These are phyloP conservation scores for Hebeloma cylindrosporum DNA, from an alignment of 768 basidiomycete species.

Conservation along the genomic window DNA sequence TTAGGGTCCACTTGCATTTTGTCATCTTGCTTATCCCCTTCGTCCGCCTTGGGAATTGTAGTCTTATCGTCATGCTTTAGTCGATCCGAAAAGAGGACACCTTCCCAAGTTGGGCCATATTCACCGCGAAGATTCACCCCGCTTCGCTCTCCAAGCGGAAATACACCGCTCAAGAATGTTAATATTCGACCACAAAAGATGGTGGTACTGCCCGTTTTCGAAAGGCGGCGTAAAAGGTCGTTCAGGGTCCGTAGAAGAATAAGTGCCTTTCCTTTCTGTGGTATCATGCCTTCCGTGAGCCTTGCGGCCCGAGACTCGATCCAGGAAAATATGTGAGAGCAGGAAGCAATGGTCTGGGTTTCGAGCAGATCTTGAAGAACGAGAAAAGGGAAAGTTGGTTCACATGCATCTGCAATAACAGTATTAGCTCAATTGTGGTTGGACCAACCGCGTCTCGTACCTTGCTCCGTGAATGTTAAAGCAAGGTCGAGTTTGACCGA, in stretches of 20 bases:
- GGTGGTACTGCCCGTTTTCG: constrained; percentile 82
- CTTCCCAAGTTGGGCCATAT: constrained; percentile 78
- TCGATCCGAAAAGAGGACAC: constrained; percentile 45
- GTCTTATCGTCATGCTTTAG: constrained; percentile 32
- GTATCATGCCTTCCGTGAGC: constrained; percentile 76
- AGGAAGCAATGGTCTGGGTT: constrained; percentile 80
- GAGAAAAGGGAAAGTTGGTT: constrained; percentile 68
- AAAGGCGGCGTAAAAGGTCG: constrained; percentile 81
- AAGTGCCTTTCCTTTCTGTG: constrained; percentile 87
- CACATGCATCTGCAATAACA: constrained; percentile 63
- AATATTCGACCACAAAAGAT: constrained; percentile 89
- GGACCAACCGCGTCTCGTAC: constrained; percentile 36
- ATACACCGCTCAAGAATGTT: constrained; percentile 82
- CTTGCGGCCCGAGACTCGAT: constrained; percentile 71
- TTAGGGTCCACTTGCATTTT: constrained; percentile 63
- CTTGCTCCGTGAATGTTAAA: constrained; percentile 75
- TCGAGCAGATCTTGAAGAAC: constrained; percentile 83
- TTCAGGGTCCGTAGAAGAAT: constrained; percentile 83
- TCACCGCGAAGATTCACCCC: constrained; percentile 91
- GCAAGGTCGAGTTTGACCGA: constrained; percentile 68
- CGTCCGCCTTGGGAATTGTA: constrained; percentile 30
- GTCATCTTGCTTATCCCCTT: constrained; percentile 29
- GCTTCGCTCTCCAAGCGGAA: constrained; percentile 85
- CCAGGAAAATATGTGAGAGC: constrained; percentile 87
- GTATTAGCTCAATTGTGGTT: not conserved